Evolutionary conservation across 192 early-diverging fungal species (phyloP).

Genomic region (Thoreauomyces humboldtii): DNA sequence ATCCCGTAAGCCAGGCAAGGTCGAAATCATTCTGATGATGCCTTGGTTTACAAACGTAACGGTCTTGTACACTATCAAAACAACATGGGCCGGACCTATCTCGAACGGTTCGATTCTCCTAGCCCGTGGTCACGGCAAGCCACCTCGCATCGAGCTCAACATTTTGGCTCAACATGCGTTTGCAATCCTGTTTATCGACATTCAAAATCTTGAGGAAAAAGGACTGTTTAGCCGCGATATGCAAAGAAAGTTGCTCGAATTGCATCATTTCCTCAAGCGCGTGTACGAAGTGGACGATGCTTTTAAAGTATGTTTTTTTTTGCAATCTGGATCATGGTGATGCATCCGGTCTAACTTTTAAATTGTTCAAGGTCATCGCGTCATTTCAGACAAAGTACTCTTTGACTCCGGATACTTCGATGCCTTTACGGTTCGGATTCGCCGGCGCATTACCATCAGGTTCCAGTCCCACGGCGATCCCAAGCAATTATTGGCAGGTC

Average conservation of each 20-base stretch:
- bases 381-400: slow-evolving; percentile 38
- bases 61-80: slow-evolving; percentile 52
- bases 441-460: too few relatives aligned
- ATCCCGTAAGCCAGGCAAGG: slow-evolving; percentile 14
- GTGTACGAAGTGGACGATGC: slow-evolving; percentile 44
- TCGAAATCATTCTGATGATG: slow-evolving; percentile 46
- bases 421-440: too few relatives aligned
- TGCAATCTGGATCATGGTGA: neutral
- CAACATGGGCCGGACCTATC: slow-evolving; percentile 20
- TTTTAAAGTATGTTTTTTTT: slow-evolving; percentile 24
- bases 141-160: slow-evolving; percentile 46
- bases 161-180: slow-evolving; percentile 50
- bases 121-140: slow-evolving; percentile 18
- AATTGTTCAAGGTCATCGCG: slow-evolving; percentile 18
- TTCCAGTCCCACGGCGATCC: neutral
- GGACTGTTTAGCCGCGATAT: neutral
- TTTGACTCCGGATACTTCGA: neutral
- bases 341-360: neutral
- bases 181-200: slow-evolving; percentile 48
- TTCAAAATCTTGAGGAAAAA: slow-evolving; percentile 38
- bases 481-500: slow-evolving; percentile 43
- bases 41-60: slow-evolving; percentile 49
- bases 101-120: neutral
- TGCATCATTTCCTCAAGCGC: slow-evolving; percentile 38
- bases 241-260: slow-evolving; percentile 35